Evolutionary conservation across 495 filamentous ascomycete genomes (phyloP), one percentile per base, ranked within the genome.

Genomic region (Aspergillus asperescens): DNA sequence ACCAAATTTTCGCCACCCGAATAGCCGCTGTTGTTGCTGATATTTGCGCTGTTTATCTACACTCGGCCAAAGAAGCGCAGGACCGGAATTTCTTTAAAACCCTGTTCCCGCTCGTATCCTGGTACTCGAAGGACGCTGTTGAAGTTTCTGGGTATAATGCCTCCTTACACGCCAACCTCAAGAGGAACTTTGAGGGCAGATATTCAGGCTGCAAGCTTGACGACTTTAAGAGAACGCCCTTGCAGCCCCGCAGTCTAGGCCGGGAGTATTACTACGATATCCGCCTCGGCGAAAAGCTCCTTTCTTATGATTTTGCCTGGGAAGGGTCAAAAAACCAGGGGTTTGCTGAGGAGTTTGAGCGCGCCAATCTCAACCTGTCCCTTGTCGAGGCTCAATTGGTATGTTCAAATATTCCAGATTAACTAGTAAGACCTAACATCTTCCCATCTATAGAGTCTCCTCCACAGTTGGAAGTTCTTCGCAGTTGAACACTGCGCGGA

Each of bases 351-450:
- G 94, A 97, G 62, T 82, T 97, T 64, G 81, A 81, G 61, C 80
- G 79, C 56, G 93, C 91, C 29, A 97, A 98, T 65, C 62, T 87
- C 58, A 96, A 97, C 63, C 62, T 98, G 50, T 93, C 89, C 16
- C 72, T 95, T 13, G 88, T 97, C 38, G 90, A 96, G 62, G 85
- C 92, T 29, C 89, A 97, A 73, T 81, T 93, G 55, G 85, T 90
- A 80, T 73, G 88, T 81, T 53, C 32, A 16, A 16, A 3, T 13
- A 19, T 0, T 6, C 19, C 3, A 8, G 15, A 23, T 39, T 12
- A 13, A 13, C n/a, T 37, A 38, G 32, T 20, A 39, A 39, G 13
- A 5, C 44, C 58, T 55, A 38, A 55, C 42, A 32, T 38, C 9
- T 1, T 38, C 23, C 28, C 25, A 28, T 38, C 28, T 56, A 13